Conservation (phyloP, 352 stramenopile species). For the Globisporangium emineosum region DNA sequence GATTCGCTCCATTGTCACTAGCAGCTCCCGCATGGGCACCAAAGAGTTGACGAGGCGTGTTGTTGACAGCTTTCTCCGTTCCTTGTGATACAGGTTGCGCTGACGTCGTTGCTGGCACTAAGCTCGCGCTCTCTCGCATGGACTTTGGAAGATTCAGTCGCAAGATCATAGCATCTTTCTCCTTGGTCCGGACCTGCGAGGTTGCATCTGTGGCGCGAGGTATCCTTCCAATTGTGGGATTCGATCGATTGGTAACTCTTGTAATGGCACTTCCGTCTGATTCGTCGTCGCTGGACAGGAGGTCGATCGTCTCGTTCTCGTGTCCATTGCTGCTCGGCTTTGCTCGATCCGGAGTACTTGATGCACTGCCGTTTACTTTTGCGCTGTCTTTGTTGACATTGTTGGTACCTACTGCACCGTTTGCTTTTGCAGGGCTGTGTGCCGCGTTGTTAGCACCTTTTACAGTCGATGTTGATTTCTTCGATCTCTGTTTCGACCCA, state of each 20-base stretch:
- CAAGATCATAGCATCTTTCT: background rate
- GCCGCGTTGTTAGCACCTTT: background rate
- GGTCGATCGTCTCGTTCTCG: constrained; percentile 21
- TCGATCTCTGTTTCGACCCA: constrained; percentile 13
- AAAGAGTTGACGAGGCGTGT: background rate
- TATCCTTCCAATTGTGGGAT: background rate
- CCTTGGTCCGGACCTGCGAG: background rate
- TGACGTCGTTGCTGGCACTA: background rate
- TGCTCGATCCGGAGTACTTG: background rate
- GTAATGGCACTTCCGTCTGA: background rate
- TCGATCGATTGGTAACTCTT: background rate
- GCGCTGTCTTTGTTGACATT: background rate
- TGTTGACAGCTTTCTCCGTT: background rate
- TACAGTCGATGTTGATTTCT: constrained; percentile 7
- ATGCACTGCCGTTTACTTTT: background rate
- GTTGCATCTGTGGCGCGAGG: background rate
- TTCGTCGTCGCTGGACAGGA: constrained; percentile 29
- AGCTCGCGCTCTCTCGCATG: background rate
- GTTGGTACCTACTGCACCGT: background rate
- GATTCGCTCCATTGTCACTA: background rate
- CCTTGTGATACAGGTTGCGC: background rate
- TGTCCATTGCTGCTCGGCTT: constrained; percentile 1
- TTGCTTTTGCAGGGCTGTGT: background rate
- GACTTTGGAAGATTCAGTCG: constrained; percentile 1
- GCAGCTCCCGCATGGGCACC: background rate